Conservation (phyloP, 106 monocot genomes). For the Phalaenopsis equestris region DNA sequence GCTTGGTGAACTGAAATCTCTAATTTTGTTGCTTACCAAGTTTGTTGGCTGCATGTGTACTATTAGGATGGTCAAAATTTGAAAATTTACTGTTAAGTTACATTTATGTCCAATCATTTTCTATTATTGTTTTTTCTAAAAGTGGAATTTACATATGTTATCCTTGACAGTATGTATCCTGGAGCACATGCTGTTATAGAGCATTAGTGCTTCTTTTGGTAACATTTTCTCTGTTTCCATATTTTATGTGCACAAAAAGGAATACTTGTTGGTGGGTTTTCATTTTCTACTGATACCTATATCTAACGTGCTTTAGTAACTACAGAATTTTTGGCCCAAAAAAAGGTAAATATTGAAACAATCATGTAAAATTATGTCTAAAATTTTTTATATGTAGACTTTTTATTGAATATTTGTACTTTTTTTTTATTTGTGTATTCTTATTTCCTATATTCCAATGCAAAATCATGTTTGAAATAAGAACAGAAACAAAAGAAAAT, state of each 20-base stretch:
- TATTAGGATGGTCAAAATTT: background rate
- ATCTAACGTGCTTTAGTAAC: background rate
- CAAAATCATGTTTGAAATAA: background rate
- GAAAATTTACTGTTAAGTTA: background rate
- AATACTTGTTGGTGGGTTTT: background rate
- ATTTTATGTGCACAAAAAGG: background rate
- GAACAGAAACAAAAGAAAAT: background rate
- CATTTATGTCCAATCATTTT: background rate
- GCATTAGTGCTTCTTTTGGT: background rate
- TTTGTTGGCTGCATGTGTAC: background rate
- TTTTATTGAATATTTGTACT: too few relatives aligned
- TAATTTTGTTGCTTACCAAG: background rate
- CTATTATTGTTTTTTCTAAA: background rate
- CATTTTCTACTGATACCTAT: background rate
- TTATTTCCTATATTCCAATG: background rate
- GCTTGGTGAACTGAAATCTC: background rate
- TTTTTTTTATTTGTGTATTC: too few relatives aligned
- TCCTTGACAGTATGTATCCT: background rate
- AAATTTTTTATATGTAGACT: background rate
- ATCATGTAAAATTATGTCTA: background rate
- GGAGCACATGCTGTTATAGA: background rate
- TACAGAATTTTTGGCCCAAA: too few relatives aligned
- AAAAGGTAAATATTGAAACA: background rate
- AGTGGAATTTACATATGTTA: background rate
- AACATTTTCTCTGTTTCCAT: background rate